Conservation (phyloP, 305 asterid species). For the Solanum hybrid region DNA sequence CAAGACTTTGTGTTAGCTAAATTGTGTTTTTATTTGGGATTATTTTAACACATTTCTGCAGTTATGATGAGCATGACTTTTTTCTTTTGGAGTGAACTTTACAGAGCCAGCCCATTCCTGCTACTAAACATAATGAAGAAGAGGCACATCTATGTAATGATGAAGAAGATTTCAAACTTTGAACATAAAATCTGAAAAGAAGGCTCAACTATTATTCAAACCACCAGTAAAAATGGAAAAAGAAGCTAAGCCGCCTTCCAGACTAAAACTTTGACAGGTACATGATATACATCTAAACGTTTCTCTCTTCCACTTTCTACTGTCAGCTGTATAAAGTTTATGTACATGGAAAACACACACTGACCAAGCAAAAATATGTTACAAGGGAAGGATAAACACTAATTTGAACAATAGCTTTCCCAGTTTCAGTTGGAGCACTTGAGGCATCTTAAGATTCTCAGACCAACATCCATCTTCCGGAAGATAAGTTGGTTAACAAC, state of each 20-base stretch:
- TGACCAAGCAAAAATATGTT: conserved; percentile 15
- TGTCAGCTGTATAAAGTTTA: conserved; percentile 20
- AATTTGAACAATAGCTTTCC: conserved; percentile 4
- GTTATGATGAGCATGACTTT: not conserved
- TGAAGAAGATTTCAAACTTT: not conserved
- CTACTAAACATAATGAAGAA: not conserved
- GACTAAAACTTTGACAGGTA: not conserved
- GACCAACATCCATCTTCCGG: not conserved
- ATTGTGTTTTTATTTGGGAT: not conserved
- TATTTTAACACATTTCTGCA: not conserved
- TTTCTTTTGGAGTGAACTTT: not conserved
- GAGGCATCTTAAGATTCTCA: not conserved
- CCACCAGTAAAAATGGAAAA: not conserved
- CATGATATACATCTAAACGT: not conserved
- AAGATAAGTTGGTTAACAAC: not conserved
- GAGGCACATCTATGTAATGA: not conserved
- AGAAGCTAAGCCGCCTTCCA: not conserved
- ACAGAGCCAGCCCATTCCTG: not conserved
- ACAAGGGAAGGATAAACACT: conserved; percentile 9
- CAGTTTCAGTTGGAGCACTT: not conserved
- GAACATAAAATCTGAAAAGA: not conserved
- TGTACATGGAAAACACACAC: conserved; percentile 34
- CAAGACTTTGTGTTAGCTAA: not conserved
- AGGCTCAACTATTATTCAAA: not conserved
- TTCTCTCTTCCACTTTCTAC: conserved; percentile 14